phyloP scores from a whole-genome alignment of 352 stramenopile genomes.

The Pythium utonaiense region DNA sequence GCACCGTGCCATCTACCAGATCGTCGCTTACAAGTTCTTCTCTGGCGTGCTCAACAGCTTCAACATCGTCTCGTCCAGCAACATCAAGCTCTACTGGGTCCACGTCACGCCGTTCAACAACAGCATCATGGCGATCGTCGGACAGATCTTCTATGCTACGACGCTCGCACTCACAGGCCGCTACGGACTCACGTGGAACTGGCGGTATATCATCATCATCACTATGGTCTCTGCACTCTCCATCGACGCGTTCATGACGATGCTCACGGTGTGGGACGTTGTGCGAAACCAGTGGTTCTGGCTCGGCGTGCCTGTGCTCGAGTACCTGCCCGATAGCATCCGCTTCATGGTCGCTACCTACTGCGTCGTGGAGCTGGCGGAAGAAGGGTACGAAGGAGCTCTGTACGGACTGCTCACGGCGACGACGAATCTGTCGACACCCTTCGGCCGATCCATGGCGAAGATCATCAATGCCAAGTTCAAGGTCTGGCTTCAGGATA shows the following conservation, averaged over 20 bases:
- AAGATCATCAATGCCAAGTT: conserved; percentile 20
- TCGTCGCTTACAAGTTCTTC: conserved; percentile 27
- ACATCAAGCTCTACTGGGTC: conserved; percentile 24
- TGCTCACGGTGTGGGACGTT: conserved; percentile 28
- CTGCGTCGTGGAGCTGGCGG: conserved; percentile 21
- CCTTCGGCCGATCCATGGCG: conserved; percentile 12
- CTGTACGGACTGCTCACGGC: conserved; percentile 32
- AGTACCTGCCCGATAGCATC: conserved; percentile 19
- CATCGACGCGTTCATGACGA: conserved; percentile 23
- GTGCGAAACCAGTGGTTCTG: conserved; percentile 25
- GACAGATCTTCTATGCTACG: conserved; percentile 4
- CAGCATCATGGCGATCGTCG: conserved; percentile 17
- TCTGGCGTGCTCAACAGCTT: conserved; percentile 24
- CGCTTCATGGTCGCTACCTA: conserved; percentile 26
- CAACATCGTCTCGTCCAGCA: conserved; percentile 14
- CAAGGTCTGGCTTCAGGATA: conserved; percentile 15
- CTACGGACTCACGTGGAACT: conserved; percentile 26
- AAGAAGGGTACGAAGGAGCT: conserved; percentile 8
- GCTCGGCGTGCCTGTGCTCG: conserved; percentile 14
- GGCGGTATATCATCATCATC: conserved; percentile 13
- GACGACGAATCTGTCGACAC: conserved; percentile 7
- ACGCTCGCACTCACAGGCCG: conserved; percentile 18
- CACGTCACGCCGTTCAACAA: conserved; percentile 23
- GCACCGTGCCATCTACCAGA: conserved; percentile 26
- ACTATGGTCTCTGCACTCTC: conserved; percentile 15